These are phyloP conservation scores for Colletotrichum liaoningense DNA, from an alignment of 2,329 filamentous ascomycete genomes.

Conservation along the genomic window DNA sequence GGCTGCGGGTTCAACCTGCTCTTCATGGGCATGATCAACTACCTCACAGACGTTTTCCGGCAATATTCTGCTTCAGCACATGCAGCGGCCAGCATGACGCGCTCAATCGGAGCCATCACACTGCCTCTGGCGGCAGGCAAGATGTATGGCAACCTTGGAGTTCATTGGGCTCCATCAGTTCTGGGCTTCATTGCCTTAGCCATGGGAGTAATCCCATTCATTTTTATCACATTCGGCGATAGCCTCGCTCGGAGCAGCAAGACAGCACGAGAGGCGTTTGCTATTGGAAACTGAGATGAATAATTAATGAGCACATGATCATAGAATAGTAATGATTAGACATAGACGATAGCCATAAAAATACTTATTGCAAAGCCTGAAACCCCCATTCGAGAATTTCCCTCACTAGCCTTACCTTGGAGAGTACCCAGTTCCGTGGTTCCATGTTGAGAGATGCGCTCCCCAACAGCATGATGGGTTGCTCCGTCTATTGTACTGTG, in stretches of 20 bases:
- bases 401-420: no score
- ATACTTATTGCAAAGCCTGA: background rate
- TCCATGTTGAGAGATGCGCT: no score
- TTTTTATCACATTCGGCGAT: constrained; percentile 47
- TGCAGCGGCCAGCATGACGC: constrained; percentile 46
- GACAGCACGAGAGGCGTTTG: constrained; percentile 22
- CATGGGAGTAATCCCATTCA: constrained; percentile 47
- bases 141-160: constrained; percentile 46
- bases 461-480: no score
- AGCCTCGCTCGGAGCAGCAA: constrained; percentile 42
- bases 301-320: background rate
- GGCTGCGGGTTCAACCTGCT: constrained; percentile 48
- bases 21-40: constrained; percentile 50
- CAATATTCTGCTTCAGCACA: constrained; percentile 49
- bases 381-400: no score
- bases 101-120: constrained; percentile 46
- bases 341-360: background rate
- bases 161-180: constrained; percentile 50
- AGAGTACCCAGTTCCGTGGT: no score
- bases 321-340: background rate
- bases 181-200: constrained; percentile 44
- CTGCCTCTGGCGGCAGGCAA: constrained; percentile 46
- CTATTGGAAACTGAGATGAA: background rate
- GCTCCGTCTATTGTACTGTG: no score
- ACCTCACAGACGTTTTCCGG: constrained; percentile 47